These are phyloP conservation scores for Paraphoma chrysanthemicola DNA, from an alignment of 2,329 filamentous ascomycete species.

Conservation along the genomic window DNA sequence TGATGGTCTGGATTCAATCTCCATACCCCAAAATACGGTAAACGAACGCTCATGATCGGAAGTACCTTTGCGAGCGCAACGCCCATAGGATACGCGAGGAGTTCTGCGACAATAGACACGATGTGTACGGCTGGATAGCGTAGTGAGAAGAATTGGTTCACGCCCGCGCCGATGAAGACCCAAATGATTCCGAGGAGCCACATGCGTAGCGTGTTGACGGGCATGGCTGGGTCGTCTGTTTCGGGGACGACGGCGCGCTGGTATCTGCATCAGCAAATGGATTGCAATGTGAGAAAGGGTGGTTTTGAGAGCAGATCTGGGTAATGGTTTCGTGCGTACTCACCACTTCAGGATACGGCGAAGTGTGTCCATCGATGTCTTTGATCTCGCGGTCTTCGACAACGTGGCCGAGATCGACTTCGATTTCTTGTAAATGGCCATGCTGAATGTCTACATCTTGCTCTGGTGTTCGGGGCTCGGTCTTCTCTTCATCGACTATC, in stretches of 20 bases:
- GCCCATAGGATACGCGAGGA: constrained; percentile 54
- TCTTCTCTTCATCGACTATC: neutral
- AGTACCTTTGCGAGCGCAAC: constrained; percentile 63
- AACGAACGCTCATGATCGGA: constrained; percentile 56
- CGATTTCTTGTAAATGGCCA: neutral
- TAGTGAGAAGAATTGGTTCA: constrained; percentile 41
- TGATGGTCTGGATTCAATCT: constrained; percentile 63
- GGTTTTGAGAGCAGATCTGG: neutral
- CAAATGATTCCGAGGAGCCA: constrained; percentile 40
- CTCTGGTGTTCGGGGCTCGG: neutral
- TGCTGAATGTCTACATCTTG: neutral
- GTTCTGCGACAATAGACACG: constrained; percentile 37
- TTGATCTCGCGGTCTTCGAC: neutral
- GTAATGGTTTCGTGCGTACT: neutral
- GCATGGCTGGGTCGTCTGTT: constrained; percentile 1
- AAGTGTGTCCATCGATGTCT: neutral
- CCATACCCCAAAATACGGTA: constrained; percentile 61
- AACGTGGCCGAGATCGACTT: neutral
- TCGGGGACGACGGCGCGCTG: neutral
- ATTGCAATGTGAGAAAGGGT: neutral
- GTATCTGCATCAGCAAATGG: neutral
- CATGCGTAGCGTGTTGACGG: constrained; percentile 39
- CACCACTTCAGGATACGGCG: neutral
- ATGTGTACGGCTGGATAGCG: constrained; percentile 39
- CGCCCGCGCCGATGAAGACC: constrained; percentile 27